phyloP scores from a whole-genome alignment of 768 basidiomycete genomes.

The Mycena sanguinolenta region DNA sequence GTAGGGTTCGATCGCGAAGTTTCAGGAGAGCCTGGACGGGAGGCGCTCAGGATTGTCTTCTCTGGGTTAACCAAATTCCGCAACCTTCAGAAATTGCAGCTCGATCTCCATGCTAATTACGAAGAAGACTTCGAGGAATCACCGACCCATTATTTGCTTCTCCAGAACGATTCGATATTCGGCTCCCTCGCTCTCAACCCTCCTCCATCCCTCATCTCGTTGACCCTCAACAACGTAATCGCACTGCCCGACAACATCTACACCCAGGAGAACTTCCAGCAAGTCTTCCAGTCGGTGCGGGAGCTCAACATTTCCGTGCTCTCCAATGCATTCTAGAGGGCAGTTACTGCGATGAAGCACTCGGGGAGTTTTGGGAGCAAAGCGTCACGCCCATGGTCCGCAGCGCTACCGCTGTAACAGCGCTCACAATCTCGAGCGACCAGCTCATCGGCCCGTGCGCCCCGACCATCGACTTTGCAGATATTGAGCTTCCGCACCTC shows the following conservation, averaged over 20 bases:
- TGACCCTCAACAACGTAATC: not conserved
- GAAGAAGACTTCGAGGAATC: not conserved
- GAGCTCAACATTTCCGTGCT: too few relatives aligned
- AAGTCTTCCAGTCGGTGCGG: not conserved
- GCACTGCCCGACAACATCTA: not conserved
- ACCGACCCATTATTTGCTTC: not conserved
- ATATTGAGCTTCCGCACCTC: slow-evolving; percentile 3
- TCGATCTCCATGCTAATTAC: not conserved
- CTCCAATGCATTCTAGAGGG: too few relatives aligned
- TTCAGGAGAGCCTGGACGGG: not conserved
- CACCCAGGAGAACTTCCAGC: not conserved
- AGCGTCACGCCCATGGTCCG: too few relatives aligned
- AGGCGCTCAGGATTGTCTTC: not conserved
- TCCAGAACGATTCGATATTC: not conserved
- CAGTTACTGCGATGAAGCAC: too few relatives aligned
- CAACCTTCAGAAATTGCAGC: not conserved
- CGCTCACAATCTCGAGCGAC: too few relatives aligned
- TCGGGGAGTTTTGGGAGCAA: too few relatives aligned
- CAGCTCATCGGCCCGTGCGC: too few relatives aligned
- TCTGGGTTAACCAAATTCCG: not conserved
- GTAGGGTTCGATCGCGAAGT: too few relatives aligned
- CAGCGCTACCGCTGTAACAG: too few relatives aligned
- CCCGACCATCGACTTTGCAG: not conserved
- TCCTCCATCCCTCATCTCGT: not conserved
- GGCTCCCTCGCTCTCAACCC: not conserved